These are phyloP conservation scores for Beauveria sp. DNA, from an alignment of 2,329 filamentous ascomycete genomes.

Conservation along the genomic window DNA sequence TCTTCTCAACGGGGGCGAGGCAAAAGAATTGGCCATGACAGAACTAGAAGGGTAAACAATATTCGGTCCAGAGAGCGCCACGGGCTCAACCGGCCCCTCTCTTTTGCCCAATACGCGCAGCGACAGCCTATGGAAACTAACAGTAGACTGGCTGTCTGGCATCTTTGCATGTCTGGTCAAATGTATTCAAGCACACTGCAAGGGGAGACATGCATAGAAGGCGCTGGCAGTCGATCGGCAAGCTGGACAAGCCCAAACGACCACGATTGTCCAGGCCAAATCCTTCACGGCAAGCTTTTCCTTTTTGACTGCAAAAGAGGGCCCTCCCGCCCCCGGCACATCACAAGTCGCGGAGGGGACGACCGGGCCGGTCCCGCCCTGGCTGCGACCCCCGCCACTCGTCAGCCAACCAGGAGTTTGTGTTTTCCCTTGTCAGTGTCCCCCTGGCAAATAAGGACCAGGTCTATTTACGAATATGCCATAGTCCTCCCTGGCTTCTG, in stretches of 20 bases:
- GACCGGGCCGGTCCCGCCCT: background rate
- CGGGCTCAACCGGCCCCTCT: too few relatives aligned
- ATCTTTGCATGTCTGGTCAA: too few relatives aligned
- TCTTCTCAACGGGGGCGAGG: too few relatives aligned
- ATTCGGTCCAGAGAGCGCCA: too few relatives aligned
- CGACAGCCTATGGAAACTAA: too few relatives aligned
- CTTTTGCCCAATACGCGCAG: too few relatives aligned
- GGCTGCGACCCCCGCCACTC: too few relatives aligned
- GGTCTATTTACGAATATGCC: background rate
- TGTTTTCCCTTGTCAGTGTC: background rate
- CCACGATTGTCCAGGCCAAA: background rate
- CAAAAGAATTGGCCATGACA: background rate
- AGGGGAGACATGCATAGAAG: background rate
- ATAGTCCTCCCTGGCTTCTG: background rate
- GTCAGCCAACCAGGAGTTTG: background rate
- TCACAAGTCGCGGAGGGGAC: background rate
- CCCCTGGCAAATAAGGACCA: too few relatives aligned
- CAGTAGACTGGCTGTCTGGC: too few relatives aligned
- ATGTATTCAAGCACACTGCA: background rate
- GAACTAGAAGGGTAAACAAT: too few relatives aligned
- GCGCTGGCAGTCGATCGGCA: background rate
- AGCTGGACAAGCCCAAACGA: background rate
- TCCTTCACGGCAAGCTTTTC: background rate
- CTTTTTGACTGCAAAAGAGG: background rate
- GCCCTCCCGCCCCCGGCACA: background rate